Conservation (phyloP, 768 basidiomycete genomes). For the Tricholoma flavovirens region DNA sequence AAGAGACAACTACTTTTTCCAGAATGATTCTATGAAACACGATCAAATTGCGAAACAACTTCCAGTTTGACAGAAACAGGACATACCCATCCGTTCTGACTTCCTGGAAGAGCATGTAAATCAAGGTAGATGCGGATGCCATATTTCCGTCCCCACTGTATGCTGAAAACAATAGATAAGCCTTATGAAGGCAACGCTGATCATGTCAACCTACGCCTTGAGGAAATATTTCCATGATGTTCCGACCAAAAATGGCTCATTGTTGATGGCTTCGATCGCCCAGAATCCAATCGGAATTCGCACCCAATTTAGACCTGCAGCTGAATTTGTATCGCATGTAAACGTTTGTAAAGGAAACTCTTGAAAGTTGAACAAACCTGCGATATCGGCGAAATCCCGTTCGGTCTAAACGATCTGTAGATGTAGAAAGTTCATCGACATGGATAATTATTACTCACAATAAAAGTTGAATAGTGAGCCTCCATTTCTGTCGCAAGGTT, state of each 20-base stretch:
- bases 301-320: conserved; percentile 79
- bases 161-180: conserved; percentile 43
- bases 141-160: conserved; percentile 86
- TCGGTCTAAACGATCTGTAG: conserved; percentile 47
- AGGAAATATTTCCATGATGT: conserved; percentile 64
- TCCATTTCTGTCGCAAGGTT: conserved; percentile 47
- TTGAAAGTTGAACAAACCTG: conserved; percentile 22
- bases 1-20: conserved; percentile 16
- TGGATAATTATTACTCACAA: conserved; percentile 40
- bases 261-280: conserved; percentile 72
- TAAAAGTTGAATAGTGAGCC: conserved; percentile 71
- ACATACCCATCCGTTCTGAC: conserved; percentile 54
- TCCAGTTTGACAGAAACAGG: background rate
- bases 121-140: conserved; percentile 82
- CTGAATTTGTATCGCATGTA: conserved; percentile 59
- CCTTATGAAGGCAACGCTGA: conserved; percentile 10
- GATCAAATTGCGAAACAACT: conserved; percentile 5
- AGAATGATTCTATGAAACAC: conserved; percentile 32
- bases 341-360: conserved; percentile 26
- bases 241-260: conserved; percentile 71
- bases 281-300: conserved; percentile 80
- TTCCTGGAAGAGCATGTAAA: conserved; percentile 74
- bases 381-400: conserved; percentile 74
- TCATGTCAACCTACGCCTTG: conserved; percentile 30
- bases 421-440: background rate